Conservation (phyloP, 2,329 filamentous ascomycete species). For the Stachybotrys chlorohalonatus region DNA sequence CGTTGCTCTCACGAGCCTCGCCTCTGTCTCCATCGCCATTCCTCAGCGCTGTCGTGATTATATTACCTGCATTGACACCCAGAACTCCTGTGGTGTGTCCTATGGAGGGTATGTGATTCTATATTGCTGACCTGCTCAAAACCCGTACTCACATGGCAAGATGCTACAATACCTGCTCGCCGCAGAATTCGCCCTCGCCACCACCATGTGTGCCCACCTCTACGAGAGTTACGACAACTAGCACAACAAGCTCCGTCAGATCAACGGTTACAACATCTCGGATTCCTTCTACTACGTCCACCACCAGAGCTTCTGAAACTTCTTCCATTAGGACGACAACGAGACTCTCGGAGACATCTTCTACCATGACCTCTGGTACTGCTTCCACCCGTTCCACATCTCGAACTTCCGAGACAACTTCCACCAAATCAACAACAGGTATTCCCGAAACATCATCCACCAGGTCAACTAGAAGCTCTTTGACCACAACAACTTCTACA, state of each 20-base stretch:
- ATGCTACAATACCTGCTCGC: conserved; percentile 20
- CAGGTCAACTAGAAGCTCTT: not conserved
- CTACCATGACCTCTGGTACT: not conserved
- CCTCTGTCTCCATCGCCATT: not conserved
- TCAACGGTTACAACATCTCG: not conserved
- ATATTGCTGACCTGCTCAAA: not conserved
- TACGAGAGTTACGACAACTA: conserved; percentile 3
- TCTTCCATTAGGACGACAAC: not conserved
- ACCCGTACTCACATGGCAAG: conserved; percentile 5
- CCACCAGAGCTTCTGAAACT: not conserved
- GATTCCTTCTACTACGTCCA: not conserved
- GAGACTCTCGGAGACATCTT: not conserved
- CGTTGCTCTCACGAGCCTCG: conserved; percentile 4
- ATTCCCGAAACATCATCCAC: not conserved
- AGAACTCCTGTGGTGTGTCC: conserved; percentile 14
- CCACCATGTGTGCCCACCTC: conserved; percentile 7
- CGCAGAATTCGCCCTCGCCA: conserved; percentile 10
- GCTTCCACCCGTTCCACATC: not conserved
- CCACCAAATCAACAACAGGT: not conserved
- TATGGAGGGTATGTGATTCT: conserved; percentile 16
- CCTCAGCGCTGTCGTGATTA: conserved; percentile 2
- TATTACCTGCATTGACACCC: conserved; percentile 15
- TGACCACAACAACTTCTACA: not conserved
- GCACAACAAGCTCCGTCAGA: not conserved
- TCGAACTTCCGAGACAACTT: not conserved